A percentile compares a stretch with the other conserved stretches of the same genome.
phyloP scores from a whole-genome alignment of 2,329 filamentous ascomycete species.

The Ceratocystis lukuohia region DNA sequence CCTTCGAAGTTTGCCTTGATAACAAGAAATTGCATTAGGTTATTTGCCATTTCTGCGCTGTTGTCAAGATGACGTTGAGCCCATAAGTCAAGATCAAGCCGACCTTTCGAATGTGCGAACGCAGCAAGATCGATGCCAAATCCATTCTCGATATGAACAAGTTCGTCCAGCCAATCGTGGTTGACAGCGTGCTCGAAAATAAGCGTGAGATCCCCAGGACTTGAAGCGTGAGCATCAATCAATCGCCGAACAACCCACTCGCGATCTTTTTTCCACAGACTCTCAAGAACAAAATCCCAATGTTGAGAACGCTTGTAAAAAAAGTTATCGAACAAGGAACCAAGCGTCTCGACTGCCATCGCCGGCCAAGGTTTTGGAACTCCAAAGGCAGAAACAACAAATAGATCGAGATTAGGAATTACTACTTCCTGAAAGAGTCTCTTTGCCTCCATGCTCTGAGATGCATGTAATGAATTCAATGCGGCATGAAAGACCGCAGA shows the following conservation, averaged over 20 bases:
- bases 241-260: conserved; percentile 74
- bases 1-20: conserved; percentile 71
- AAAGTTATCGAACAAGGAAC: conserved; percentile 70
- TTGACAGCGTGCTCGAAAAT: conserved; percentile 54
- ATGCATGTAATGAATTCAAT: conserved; percentile 46
- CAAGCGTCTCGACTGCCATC: conserved; percentile 61
- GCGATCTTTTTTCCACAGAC: conserved; percentile 80
- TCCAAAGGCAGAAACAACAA: conserved; percentile 63
- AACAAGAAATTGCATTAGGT: conserved; percentile 65
- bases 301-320: conserved; percentile 63
- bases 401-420: conserved; percentile 62
- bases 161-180: conserved; percentile 70
- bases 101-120: conserved; percentile 64
- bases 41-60: conserved; percentile 52
- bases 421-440: conserved; percentile 54
- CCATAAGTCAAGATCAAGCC: conserved; percentile 74
- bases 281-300: conserved; percentile 80
- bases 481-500: conserved; percentile 54
- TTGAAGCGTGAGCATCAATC: conserved; percentile 66
- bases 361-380: conserved; percentile 65
- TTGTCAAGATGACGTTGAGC: conserved; percentile 56
- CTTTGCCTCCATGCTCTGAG: conserved; percentile 49
- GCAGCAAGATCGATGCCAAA: conserved; percentile 81
- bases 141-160: conserved; percentile 65
- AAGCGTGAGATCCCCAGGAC: conserved; percentile 38